These are phyloP conservation scores for Dissophora ornata DNA, from an alignment of 192 early-diverging fungal genomes.

Conservation along the genomic window DNA sequence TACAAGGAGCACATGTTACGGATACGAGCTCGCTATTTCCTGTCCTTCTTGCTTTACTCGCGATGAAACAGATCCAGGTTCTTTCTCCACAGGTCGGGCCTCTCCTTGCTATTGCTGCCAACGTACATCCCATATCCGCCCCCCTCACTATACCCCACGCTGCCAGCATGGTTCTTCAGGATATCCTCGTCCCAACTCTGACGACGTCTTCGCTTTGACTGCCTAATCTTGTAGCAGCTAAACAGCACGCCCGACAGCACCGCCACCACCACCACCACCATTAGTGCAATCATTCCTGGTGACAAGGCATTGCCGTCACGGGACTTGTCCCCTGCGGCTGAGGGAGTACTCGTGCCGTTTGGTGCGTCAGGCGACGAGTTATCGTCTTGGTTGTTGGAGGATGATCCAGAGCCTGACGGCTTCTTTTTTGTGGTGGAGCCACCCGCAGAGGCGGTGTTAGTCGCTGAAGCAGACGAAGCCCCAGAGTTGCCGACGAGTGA, in stretches of 20 bases:
- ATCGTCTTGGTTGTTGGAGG: not conserved
- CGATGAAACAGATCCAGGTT: conserved; percentile 51
- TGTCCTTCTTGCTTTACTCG: not conserved
- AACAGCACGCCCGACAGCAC: conserved; percentile 19
- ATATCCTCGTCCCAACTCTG: conserved; percentile 43
- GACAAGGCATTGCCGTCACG: not conserved
- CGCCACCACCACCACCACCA: conserved; percentile 13
- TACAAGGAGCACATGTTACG: too few species aligned
- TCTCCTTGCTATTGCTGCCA: conserved; percentile 18
- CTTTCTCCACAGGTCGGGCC: conserved; percentile 38
- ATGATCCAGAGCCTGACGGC: not conserved
- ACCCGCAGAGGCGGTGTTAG: not conserved
- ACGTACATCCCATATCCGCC: conserved; percentile 51
- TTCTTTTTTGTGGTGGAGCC: conserved; percentile 1
- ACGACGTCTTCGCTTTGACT: conserved; percentile 17
- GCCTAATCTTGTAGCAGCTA: conserved; percentile 38
- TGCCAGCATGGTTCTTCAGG: conserved; percentile 39
- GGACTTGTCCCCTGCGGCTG: not conserved
- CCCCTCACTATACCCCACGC: conserved; percentile 33
- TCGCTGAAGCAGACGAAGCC: not conserved
- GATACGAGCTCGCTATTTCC: not conserved
- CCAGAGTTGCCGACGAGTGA: not conserved
- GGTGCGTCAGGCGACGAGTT: not conserved
- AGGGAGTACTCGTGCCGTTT: not conserved
- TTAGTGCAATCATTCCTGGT: conserved; percentile 20